Evolutionary conservation across 1,284 basidiomycete genomes (phyloP).

Genomic region (Coniferiporia sulphurascens): DNA sequence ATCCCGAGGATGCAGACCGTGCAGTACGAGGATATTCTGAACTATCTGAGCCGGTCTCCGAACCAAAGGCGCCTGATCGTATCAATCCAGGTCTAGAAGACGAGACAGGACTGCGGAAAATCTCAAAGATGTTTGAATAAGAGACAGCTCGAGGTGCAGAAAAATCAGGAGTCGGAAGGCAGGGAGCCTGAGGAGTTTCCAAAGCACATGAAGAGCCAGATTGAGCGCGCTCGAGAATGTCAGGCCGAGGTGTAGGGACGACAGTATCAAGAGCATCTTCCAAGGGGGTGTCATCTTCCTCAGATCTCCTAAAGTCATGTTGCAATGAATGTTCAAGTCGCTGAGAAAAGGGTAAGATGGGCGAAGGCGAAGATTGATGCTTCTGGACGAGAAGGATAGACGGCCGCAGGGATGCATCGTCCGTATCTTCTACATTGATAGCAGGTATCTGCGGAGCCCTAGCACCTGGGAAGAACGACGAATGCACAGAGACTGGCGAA

Average conservation of each 20-base stretch:
- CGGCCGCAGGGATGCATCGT: not conserved
- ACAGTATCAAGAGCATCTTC: constrained; percentile 3
- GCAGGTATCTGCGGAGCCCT: not conserved
- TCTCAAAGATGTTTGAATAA: not conserved
- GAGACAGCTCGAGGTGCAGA: not conserved
- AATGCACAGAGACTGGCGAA: not conserved
- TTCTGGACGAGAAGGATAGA: not conserved
- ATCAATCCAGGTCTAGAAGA: not conserved
- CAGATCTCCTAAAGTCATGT: not conserved
- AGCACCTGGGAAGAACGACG: not conserved
- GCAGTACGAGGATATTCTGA: not conserved
- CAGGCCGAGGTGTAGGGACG: constrained; percentile 9
- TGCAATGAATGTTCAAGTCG: not conserved
- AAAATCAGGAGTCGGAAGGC: constrained; percentile 10
- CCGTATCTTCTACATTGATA: not conserved
- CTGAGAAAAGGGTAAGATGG: not conserved
- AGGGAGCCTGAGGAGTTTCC: not conserved
- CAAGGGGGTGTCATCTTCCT: not conserved
- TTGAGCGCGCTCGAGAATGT: not conserved
- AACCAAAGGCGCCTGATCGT: not conserved
- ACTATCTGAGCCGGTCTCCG: not conserved
- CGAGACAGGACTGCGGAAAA: not conserved
- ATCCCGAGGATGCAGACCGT: not conserved
- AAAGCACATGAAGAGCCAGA: not conserved
- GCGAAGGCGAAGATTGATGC: not conserved